Conservation (phyloP, 2,329 filamentous ascomycete species). For the Fusarium setosum region DNA sequence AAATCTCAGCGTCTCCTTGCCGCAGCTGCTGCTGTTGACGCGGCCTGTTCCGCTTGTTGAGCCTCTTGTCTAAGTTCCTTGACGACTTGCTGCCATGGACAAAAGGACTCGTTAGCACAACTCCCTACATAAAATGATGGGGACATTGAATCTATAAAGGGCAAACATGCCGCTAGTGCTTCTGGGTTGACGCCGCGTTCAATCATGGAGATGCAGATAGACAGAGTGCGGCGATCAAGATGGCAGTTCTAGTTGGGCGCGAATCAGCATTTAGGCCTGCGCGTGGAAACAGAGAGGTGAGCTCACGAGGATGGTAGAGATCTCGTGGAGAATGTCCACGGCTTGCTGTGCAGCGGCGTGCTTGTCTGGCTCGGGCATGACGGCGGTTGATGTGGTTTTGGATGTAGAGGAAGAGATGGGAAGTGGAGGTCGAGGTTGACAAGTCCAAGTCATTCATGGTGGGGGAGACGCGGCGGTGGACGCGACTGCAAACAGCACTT, state of each 20-base stretch:
- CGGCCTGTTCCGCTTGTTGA: constrained; percentile 59
- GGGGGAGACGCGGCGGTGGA: constrained; percentile 36
- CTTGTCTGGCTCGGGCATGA: constrained; percentile 69
- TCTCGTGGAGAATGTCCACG: constrained; percentile 85
- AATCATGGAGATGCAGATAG: constrained; percentile 95
- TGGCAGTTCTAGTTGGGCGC: constrained; percentile 80
- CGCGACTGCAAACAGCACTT: constrained; percentile 14
- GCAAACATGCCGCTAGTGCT: constrained; percentile 81
- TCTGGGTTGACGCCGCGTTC: constrained; percentile 98
- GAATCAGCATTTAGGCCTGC: constrained; percentile 1
- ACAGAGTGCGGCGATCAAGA: constrained; percentile 89
- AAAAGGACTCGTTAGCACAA: background rate
- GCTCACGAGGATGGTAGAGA: constrained; percentile 87
- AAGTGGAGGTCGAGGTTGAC: constrained; percentile 30
- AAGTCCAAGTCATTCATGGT: constrained; percentile 5
- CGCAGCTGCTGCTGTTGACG: constrained; percentile 43
- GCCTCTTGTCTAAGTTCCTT: constrained; percentile 69
- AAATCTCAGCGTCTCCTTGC: constrained; percentile 39
- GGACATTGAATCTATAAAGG: too few species aligned
- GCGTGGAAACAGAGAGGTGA: background rate
- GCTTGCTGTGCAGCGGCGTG: constrained; percentile 83
- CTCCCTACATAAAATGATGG: accelerated
- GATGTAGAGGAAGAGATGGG: constrained; percentile 12
- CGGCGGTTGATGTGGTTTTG: constrained; percentile 25
- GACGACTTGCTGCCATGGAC: constrained; percentile 62